These are phyloP conservation scores for Xylariaceae sp. DNA, from an alignment of 2,329 filamentous ascomycete genomes.

Conservation along the genomic window DNA sequence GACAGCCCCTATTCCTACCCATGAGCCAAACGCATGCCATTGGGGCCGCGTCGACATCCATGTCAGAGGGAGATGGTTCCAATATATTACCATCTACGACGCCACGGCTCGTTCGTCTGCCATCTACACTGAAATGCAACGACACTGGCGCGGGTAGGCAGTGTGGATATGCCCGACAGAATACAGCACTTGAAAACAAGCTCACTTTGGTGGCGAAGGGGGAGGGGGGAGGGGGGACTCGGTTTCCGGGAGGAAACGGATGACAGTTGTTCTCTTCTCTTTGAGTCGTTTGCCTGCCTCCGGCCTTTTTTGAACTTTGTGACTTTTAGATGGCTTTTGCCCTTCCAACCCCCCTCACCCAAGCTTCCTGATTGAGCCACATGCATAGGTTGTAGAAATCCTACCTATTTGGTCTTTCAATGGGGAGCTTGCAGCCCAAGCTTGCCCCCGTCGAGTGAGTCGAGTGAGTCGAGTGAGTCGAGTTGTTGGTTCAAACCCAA, in stretches of 20 bases:
- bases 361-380: constrained; percentile 27
- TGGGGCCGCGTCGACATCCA: background rate
- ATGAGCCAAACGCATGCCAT: background rate
- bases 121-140: background rate
- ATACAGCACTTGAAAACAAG: no score
- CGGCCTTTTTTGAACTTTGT: background rate
- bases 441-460: background rate
- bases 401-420: constrained; percentile 18
- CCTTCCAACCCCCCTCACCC: background rate
- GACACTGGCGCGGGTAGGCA: background rate
- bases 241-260: background rate
- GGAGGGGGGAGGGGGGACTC: background rate
- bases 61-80: background rate
- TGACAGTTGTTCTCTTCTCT: background rate
- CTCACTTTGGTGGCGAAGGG: background rate
- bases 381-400: constrained; percentile 22
- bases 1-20: constrained; percentile 9
- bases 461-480: background rate
- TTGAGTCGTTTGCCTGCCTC: constrained; percentile 3
- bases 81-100: background rate
- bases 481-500: background rate
- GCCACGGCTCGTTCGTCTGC: background rate
- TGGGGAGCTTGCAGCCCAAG: constrained; percentile 21
- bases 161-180: background rate
- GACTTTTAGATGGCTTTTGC: background rate